Percentiles rank a stretch among this genome's conserved stretches.
These are phyloP conservation scores for Pluteus cervinus DNA, from an alignment of 768 basidiomycete genomes.

Conservation along the genomic window DNA sequence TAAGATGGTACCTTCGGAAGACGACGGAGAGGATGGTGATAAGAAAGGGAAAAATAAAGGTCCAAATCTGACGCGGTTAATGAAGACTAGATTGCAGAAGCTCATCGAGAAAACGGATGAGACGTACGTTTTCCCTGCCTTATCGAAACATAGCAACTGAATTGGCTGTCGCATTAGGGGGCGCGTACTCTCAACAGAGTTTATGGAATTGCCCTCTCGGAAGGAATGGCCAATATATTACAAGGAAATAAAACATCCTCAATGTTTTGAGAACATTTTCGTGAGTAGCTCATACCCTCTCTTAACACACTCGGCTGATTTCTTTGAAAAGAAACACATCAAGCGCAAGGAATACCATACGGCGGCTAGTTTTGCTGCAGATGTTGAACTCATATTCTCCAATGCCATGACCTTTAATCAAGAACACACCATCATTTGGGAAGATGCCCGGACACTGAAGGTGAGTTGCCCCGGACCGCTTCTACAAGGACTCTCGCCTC, in stretches of 20 bases:
- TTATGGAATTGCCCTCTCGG: slow-evolving; percentile 80
- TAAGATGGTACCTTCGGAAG: slow-evolving; percentile 37
- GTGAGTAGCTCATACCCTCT: slow-evolving; percentile 35
- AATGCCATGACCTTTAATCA: slow-evolving; percentile 88
- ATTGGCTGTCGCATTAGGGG: slow-evolving; percentile 42
- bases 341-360: slow-evolving; percentile 73
- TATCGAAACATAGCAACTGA: not conserved
- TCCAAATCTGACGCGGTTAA: slow-evolving; percentile 58
- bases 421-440: slow-evolving; percentile 79
- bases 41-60: slow-evolving; percentile 47
- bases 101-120: slow-evolving; percentile 68
- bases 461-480: slow-evolving; percentile 31
- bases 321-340: slow-evolving; percentile 62
- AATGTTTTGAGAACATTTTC: slow-evolving; percentile 71
- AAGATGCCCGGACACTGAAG: slow-evolving; percentile 63
- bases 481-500: slow-evolving; percentile 6
- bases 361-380: slow-evolving; percentile 68
- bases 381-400: slow-evolving; percentile 85
- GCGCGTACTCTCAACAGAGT: slow-evolving; percentile 60
- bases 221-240: slow-evolving; percentile 80
- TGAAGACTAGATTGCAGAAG: slow-evolving; percentile 68
- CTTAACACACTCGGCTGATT: slow-evolving; percentile 8
- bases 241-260: slow-evolving; percentile 70
- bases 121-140: slow-evolving; percentile 37
- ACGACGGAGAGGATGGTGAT: slow-evolving; percentile 36